Evolutionary conservation across 768 basidiomycete genomes (phyloP).

Genomic region (Mycena galericulata): DNA sequence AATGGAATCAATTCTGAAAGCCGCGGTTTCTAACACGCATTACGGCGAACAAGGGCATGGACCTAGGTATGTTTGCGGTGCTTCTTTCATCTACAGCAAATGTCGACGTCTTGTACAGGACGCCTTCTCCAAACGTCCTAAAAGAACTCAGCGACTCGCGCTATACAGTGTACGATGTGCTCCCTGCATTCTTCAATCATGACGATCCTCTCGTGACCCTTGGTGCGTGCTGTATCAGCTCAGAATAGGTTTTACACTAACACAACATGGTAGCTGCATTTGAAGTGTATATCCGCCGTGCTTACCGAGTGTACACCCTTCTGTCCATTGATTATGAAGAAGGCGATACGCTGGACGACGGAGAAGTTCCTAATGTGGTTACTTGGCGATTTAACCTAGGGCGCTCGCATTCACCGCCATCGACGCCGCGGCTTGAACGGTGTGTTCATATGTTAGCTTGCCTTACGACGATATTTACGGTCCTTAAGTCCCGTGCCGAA

Average conservation of each 20-base stretch:
- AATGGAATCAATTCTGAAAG: slow-evolving; percentile 94
- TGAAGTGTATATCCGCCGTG: slow-evolving; percentile 95
- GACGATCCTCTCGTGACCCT: slow-evolving; percentile 86
- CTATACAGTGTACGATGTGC: slow-evolving; percentile 97
- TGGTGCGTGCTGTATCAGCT: slow-evolving; percentile 59
- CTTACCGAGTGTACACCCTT: slow-evolving; percentile 93
- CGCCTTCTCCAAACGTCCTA: slow-evolving; percentile 87
- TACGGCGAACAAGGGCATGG: slow-evolving; percentile 86
- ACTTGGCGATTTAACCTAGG: slow-evolving; percentile 98
- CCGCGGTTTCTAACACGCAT: slow-evolving; percentile 86
- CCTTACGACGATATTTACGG: background rate
- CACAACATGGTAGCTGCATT: slow-evolving; percentile 76
- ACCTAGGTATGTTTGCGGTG: slow-evolving; percentile 58
- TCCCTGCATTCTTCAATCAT: slow-evolving; percentile 95
- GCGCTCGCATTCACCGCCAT: slow-evolving; percentile 86
- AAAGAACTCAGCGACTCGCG: slow-evolving; percentile 95
- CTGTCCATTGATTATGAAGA: slow-evolving; percentile 96
- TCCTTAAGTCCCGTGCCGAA: slow-evolving; percentile 39
- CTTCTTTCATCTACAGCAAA: background rate
- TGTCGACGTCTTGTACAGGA: slow-evolving; percentile 55
- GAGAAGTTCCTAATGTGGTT: slow-evolving; percentile 81
- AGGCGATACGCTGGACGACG: slow-evolving; percentile 87
- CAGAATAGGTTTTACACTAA: slow-evolving; percentile 2
- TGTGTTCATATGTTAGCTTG: slow-evolving; percentile 40
- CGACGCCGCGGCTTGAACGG: slow-evolving; percentile 78